phyloP scores from a whole-genome alignment of 1,284 basidiomycete genomes.

The Bjerkandera adusta region DNA sequence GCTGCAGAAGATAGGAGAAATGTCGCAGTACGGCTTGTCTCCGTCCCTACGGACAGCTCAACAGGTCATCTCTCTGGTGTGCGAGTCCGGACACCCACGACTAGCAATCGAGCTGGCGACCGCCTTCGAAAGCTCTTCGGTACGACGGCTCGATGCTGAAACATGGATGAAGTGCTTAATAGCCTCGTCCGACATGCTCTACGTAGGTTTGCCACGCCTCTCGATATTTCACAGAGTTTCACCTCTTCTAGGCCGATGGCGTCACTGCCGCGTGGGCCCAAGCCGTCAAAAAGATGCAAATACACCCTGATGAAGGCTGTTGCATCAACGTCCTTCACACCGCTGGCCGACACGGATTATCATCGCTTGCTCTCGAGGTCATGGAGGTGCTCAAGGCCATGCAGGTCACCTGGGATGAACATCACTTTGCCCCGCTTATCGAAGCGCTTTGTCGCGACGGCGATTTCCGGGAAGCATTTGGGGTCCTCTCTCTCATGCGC shows the following conservation, averaged over 20 bases:
- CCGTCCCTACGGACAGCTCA: conserved; percentile 50
- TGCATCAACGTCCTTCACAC: conserved; percentile 69
- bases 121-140: conserved; percentile 53
- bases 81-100: conserved; percentile 47
- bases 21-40: conserved; percentile 43
- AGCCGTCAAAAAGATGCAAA: conserved; percentile 46
- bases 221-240: conserved; percentile 12
- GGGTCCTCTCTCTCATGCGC: conserved; percentile 55
- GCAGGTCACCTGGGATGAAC: conserved; percentile 54
- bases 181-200: conserved; percentile 54
- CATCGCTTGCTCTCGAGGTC: conserved; percentile 66
- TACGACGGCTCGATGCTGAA: conserved; percentile 48
- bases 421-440: conserved; percentile 69
- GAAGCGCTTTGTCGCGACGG: conserved; percentile 56
- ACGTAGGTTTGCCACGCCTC: too few species aligned
- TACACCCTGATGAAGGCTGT: conserved; percentile 73
- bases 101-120: conserved; percentile 69
- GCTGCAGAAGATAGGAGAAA: conserved; percentile 51
- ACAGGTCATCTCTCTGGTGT: conserved; percentile 46
- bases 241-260: conserved; percentile 57
- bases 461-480: conserved; percentile 58
- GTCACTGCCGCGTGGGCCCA: conserved; percentile 63
- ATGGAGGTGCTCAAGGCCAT: conserved; percentile 51
- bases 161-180: conserved; percentile 61
- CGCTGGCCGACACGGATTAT: conserved; percentile 67